phyloP scores from a whole-genome alignment of 305 asterid species.

The Fraxinus greggii region DNA sequence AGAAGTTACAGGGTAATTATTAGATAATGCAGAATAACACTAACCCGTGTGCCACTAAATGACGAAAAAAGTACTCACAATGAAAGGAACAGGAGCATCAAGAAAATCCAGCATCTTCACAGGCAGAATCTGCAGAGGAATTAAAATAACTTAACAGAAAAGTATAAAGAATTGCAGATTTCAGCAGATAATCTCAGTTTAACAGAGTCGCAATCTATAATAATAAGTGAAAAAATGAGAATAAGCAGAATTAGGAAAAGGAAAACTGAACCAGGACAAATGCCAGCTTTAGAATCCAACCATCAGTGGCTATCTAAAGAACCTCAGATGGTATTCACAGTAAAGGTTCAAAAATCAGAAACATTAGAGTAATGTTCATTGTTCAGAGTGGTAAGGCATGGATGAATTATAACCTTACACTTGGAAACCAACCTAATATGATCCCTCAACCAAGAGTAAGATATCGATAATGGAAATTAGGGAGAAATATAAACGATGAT shows the following conservation, averaged over 20 bases:
- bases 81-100: constrained; percentile 97
- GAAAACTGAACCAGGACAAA: constrained; percentile 13
- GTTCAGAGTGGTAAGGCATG: neutral
- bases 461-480: neutral
- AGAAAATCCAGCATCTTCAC: constrained; percentile 89
- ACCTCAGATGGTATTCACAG: neutral
- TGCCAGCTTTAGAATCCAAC: neutral
- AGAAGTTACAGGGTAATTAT: neutral
- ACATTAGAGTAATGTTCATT: constrained; percentile 1
- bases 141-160: constrained; percentile 16
- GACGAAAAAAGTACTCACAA: constrained; percentile 54
- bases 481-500: constrained; percentile 1
- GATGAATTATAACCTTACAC: neutral
- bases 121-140: constrained; percentile 73
- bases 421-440: neutral
- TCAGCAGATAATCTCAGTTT: constrained; percentile 1
- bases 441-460: constrained; percentile 8
- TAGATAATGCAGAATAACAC: neutral
- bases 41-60: neutral
- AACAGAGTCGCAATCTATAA: neutral
- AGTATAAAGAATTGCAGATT: constrained; percentile 18
- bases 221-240: neutral
- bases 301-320: neutral
- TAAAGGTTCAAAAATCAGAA: neutral
- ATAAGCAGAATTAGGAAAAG: constrained; percentile 4